phyloP scores from a whole-genome alignment of 192 early-diverging fungal genomes.

The Gonapodya prolifera region DNA sequence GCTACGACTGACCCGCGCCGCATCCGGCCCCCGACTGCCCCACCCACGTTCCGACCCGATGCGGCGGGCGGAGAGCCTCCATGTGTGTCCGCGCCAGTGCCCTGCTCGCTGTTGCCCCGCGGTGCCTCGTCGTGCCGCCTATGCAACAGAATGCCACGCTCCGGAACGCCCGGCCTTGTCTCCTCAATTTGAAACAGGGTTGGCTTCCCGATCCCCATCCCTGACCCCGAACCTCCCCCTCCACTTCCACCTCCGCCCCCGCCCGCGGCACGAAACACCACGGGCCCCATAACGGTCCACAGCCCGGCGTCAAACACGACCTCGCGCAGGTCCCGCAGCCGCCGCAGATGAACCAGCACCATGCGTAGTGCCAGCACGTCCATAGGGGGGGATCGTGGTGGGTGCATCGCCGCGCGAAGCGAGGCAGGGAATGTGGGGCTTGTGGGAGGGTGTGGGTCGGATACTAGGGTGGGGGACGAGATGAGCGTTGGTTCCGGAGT shows the following conservation, averaged over 20 bases:
- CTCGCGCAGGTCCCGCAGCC: neutral
- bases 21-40: too few relatives aligned
- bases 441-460: neutral
- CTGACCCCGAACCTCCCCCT: neutral
- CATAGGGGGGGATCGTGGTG: neutral
- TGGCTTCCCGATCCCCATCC: too few relatives aligned
- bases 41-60: too few relatives aligned
- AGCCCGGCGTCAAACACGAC: neutral
- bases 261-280: neutral
- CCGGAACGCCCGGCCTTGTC: neutral
- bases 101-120: too few relatives aligned
- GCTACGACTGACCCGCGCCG: too few relatives aligned
- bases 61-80: too few relatives aligned
- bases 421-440: neutral
- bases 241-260: neutral
- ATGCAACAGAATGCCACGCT: neutral
- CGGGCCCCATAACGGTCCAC: neutral
- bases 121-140: too few relatives aligned
- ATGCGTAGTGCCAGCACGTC: neutral
- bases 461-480: neutral
- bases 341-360: neutral
- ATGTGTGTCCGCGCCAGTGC: too few relatives aligned
- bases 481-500: too few relatives aligned
- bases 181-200: too few relatives aligned
- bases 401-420: neutral